These are phyloP conservation scores for Ceratocystis eucalypticola DNA, from an alignment of 2,329 filamentous ascomycete genomes.

Conservation along the genomic window DNA sequence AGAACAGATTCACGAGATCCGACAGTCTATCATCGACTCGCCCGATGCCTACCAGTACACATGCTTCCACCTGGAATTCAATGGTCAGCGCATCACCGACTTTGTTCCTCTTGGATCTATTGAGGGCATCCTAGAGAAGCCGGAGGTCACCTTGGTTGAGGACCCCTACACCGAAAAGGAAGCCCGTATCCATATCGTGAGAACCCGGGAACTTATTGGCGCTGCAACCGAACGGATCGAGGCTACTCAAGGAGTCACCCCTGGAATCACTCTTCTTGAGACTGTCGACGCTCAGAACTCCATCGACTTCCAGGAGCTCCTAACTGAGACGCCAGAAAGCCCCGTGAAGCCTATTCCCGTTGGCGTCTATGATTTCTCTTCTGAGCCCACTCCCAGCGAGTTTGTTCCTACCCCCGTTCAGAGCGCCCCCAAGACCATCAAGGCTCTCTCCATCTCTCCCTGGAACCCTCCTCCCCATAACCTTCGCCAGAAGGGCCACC, in stretches of 20 bases:
- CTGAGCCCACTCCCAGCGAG: constrained; percentile 51
- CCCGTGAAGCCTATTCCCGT: constrained; percentile 27
- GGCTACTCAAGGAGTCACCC: constrained; percentile 68
- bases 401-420: constrained; percentile 56
- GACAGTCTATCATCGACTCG: constrained; percentile 88
- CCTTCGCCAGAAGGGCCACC: constrained; percentile 77
- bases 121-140: constrained; percentile 58
- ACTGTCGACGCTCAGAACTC: constrained; percentile 41
- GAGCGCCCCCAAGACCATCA: constrained; percentile 75
- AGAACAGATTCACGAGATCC: constrained; percentile 94
- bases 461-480: constrained; percentile 96
- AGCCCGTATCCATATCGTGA: constrained; percentile 82
- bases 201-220: constrained; percentile 84
- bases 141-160: constrained; percentile 70
- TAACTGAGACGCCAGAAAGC: constrained; percentile 5
- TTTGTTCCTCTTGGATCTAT: constrained; percentile 88
- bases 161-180: constrained; percentile 98
- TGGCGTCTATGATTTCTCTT: constrained; percentile 64
- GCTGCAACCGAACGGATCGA: constrained; percentile 82
- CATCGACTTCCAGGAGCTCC: constrained; percentile 24
- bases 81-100: constrained; percentile 83
- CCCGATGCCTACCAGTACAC: constrained; percentile 92
- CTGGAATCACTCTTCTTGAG: constrained; percentile 79
- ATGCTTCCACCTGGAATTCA: constrained; percentile 93
- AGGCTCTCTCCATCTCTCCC: constrained; percentile 71